phyloP scores from a whole-genome alignment of 2,329 filamentous ascomycete species.

The Aspergillus sp. region DNA sequence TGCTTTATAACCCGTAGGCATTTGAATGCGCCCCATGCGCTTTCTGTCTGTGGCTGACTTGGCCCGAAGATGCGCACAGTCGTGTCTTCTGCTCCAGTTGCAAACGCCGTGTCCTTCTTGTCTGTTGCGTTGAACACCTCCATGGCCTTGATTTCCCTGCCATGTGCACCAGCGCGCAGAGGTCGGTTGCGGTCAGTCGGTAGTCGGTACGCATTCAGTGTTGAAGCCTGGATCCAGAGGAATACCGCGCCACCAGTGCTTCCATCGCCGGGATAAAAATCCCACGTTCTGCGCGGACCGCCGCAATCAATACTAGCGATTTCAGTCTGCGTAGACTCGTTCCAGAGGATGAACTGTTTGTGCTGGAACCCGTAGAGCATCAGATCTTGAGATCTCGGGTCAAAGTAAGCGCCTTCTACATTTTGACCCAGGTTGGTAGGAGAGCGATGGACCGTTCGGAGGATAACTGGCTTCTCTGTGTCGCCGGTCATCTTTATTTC shows the following conservation, averaged over 20 bases:
- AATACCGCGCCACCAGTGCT: slow-evolving; percentile 43
- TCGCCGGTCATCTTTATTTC: slow-evolving; percentile 15
- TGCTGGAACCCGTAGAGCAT: slow-evolving; percentile 73
- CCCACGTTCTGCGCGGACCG: slow-evolving; percentile 71
- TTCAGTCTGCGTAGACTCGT: slow-evolving; percentile 61
- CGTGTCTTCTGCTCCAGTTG: slow-evolving; percentile 63
- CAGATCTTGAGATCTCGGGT: slow-evolving; percentile 43
- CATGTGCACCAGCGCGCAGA: slow-evolving; percentile 65
- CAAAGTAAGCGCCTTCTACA: slow-evolving; percentile 63
- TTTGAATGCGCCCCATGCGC: slow-evolving; percentile 22
- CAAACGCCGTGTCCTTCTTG: slow-evolving; percentile 38
- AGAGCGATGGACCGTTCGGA: slow-evolving; percentile 56
- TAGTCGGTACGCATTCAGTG: slow-evolving; percentile 39
- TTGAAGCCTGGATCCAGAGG: slow-evolving; percentile 64
- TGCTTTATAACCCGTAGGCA: slow-evolving; percentile 64
- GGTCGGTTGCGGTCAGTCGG: slow-evolving; percentile 33
- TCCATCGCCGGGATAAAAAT: slow-evolving; percentile 35
- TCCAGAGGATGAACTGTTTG: slow-evolving; percentile 72
- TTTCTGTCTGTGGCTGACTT: slow-evolving; percentile 6
- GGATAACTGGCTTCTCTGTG: slow-evolving; percentile 19
- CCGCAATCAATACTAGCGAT: slow-evolving; percentile 69
- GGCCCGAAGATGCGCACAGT: slow-evolving; percentile 58
- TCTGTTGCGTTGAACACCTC: slow-evolving; percentile 34
- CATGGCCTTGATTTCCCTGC: slow-evolving; percentile 68
- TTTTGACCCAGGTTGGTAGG: slow-evolving; percentile 63